These are phyloP conservation scores for Symbiodinium pilosum DNA, from an alignment of 73 alveolate genomes.

Conservation along the genomic window DNA sequence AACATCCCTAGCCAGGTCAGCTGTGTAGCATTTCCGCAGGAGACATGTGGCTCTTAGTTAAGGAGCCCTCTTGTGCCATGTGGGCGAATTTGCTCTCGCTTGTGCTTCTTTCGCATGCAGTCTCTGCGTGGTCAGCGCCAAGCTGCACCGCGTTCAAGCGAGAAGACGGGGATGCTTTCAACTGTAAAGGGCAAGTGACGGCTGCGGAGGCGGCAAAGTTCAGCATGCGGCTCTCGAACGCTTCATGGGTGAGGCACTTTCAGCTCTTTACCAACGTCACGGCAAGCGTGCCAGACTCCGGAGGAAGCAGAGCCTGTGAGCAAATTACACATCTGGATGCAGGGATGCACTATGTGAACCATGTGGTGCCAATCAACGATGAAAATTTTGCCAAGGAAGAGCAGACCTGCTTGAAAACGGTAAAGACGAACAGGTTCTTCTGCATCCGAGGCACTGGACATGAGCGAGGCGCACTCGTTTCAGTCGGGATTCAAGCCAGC, in stretches of 20 bases:
- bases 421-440: background rate
- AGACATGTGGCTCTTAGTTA: too few species aligned
- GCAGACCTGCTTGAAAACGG: background rate
- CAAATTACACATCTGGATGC: background rate
- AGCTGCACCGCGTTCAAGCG: background rate
- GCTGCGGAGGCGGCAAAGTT: background rate
- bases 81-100: too few species aligned
- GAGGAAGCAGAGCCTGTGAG: background rate
- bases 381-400: background rate
- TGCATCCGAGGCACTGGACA: background rate
- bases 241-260: background rate
- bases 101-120: too few species aligned
- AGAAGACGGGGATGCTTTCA: background rate
- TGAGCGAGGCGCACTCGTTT: background rate
- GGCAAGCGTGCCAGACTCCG: background rate
- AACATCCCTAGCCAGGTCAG: too few species aligned
- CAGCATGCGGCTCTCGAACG: background rate
- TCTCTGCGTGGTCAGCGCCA: background rate
- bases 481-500: background rate
- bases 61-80: too few species aligned
- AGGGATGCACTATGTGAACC: background rate
- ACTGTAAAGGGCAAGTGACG: constrained; percentile 11
- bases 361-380: background rate
- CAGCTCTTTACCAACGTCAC: background rate
- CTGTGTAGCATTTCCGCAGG: too few species aligned